Conservation (phyloP, 257 asterid genomes). For the Verbena officinalis region DNA sequence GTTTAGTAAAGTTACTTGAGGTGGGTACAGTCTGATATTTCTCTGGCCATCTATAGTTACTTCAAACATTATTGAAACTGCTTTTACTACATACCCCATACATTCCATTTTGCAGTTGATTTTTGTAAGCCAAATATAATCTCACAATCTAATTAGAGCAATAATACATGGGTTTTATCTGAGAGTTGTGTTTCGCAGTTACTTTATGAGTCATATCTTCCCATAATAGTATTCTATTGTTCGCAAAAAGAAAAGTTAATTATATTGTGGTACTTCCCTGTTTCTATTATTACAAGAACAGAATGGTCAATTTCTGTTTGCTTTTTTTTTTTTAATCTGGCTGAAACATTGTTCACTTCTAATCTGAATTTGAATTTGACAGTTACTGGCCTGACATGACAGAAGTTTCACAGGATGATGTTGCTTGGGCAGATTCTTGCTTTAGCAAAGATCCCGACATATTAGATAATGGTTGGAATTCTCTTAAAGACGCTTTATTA, state of each 20-base stretch:
- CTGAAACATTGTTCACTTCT: background rate
- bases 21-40: too few species aligned
- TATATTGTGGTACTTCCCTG: background rate
- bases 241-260: conserved; percentile 9
- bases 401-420: conserved; percentile 57
- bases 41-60: too few species aligned
- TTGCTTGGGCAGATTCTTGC: conserved; percentile 81
- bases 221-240: background rate
- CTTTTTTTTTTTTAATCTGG: background rate
- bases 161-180: background rate
- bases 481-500: conserved; percentile 42
- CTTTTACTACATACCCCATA: too few species aligned
- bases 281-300: background rate
- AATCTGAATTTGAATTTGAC: too few species aligned
- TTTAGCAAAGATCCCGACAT: conserved; percentile 49
- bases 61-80: too few species aligned
- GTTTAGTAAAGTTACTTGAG: too few species aligned
- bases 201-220: background rate
- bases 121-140: background rate
- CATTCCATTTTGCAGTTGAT: background rate
- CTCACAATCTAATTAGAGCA: background rate
- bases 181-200: background rate
- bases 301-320: background rate
- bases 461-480: conserved; percentile 45
- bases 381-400: conserved; percentile 29